Evolutionary conservation across 495 filamentous ascomycete species (phyloP).

Genomic region (Tetracladium setigerum): DNA sequence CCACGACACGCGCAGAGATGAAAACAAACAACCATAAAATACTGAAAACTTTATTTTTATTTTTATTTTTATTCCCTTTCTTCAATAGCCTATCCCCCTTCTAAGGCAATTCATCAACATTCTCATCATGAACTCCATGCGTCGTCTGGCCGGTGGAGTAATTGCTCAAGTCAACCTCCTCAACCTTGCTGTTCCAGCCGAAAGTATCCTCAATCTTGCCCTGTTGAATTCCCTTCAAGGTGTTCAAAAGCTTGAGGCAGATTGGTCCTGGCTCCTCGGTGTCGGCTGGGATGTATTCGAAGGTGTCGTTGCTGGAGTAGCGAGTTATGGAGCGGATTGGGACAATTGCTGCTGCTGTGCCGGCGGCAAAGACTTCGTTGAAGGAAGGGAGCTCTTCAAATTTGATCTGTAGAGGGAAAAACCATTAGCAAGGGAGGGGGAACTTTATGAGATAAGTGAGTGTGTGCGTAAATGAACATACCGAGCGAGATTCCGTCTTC

Average conservation of each 20-base stretch:
- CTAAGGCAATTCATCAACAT: constrained; percentile 16
- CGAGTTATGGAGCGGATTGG: constrained; percentile 84
- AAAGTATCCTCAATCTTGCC: constrained; percentile 70
- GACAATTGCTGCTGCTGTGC: constrained; percentile 86
- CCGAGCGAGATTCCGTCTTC: constrained; percentile 53
- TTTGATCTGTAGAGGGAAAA: constrained; percentile 50
- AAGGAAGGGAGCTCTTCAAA: constrained; percentile 75
- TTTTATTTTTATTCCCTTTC: background rate
- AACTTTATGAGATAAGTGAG: constrained; percentile 1
- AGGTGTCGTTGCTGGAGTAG: constrained; percentile 48
- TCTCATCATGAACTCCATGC: constrained; percentile 14
- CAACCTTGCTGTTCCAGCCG: constrained; percentile 60
- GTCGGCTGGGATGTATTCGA: constrained; percentile 52
- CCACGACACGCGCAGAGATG: too few species aligned
- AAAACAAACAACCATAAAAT: background rate
- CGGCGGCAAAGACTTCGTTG: constrained; percentile 82
- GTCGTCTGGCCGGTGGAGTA: constrained; percentile 9
- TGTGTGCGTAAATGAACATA: constrained; percentile 26
- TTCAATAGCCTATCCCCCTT: too few species aligned
- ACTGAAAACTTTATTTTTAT: background rate
- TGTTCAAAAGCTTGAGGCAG: constrained; percentile 60
- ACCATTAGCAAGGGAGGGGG: background rate
- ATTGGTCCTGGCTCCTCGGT: constrained; percentile 64
- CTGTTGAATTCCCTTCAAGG: constrained; percentile 75
- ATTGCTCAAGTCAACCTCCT: constrained; percentile 37